These are phyloP conservation scores for Kluyveromyces lactis DNA, from an alignment of 805 yeast genomes.

Conservation along the genomic window DNA sequence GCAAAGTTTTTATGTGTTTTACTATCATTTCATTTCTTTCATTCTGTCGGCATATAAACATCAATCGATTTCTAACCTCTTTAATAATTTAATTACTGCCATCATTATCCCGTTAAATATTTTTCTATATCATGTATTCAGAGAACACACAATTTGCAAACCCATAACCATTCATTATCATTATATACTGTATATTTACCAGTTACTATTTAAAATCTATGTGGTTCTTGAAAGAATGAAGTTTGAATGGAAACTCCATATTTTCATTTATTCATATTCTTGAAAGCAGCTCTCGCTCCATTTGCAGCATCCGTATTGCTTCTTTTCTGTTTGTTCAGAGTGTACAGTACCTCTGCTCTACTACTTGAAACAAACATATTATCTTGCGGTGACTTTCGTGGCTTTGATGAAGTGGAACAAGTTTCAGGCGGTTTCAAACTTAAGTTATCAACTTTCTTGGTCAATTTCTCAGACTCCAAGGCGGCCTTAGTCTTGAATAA, in stretches of 20 bases:
- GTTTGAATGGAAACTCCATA: too few species aligned
- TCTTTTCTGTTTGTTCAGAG: constrained; percentile 13
- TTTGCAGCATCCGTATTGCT: constrained; percentile 19
- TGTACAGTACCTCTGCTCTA: constrained; percentile 25
- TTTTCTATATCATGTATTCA: too few species aligned
- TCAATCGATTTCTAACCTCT: too few species aligned
- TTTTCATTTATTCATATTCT: constrained; percentile 2
- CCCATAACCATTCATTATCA: too few species aligned
- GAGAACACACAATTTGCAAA: too few species aligned
- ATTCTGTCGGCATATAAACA: too few species aligned
- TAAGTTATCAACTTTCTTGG: constrained; percentile 9
- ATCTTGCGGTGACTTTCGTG: constrained; percentile 9
- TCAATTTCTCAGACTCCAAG: constrained; percentile 26
- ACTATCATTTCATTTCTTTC: background rate
- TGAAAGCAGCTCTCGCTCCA: constrained; percentile 31
- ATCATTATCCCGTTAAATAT: too few species aligned
- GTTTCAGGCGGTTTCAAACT: constrained; percentile 6
- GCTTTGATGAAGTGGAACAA: constrained; percentile 4
- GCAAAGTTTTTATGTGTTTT: too few species aligned
- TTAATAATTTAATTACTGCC: too few species aligned
- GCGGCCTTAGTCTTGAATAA: constrained; percentile 57
- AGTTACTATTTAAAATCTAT: too few species aligned
- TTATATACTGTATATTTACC: too few species aligned
- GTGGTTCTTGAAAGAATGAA: too few species aligned
- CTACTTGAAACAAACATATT: constrained; percentile 28